These are phyloP conservation scores for Crithidia thermophila DNA, from an alignment of 208 protist genomes.

Conservation along the genomic window DNA sequence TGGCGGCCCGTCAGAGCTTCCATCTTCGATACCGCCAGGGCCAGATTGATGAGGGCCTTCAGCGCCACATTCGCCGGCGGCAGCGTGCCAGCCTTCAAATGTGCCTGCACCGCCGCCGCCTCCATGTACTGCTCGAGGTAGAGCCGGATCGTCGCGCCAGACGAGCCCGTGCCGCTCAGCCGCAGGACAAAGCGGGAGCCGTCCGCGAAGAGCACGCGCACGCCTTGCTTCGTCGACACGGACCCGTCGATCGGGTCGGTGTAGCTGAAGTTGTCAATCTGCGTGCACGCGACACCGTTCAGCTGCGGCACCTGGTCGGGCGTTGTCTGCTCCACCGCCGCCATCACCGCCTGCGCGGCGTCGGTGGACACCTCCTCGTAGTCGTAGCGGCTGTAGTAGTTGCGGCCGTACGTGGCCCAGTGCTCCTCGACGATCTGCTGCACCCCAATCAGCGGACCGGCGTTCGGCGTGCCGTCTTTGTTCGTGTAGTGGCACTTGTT, in stretches of 20 bases:
- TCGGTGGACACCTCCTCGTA: slow-evolving; percentile 95
- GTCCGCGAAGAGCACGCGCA: slow-evolving; percentile 95
- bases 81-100: slow-evolving; percentile 48
- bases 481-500: slow-evolving; percentile 28
- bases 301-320: slow-evolving; percentile 49
- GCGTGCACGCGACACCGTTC: slow-evolving; percentile 44
- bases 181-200: slow-evolving; percentile 97
- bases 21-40: slow-evolving; percentile 86
- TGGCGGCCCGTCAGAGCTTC: slow-evolving; percentile 89
- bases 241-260: slow-evolving; percentile 95
- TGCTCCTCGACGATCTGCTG: slow-evolving; percentile 93
- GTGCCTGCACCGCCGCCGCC: slow-evolving; percentile 38
- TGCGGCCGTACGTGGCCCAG: slow-evolving; percentile 96
- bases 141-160: slow-evolving; percentile 96
- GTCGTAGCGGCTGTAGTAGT: slow-evolving; percentile 98
- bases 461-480: slow-evolving; percentile 31
- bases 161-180: slow-evolving; percentile 95
- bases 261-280: slow-evolving; percentile 97
- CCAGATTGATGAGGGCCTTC: slow-evolving; percentile 84
- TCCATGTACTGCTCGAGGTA: slow-evolving; percentile 97
- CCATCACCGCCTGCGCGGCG: slow-evolving; percentile 89
- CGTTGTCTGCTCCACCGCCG: slow-evolving; percentile 34
- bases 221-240: slow-evolving; percentile 90
- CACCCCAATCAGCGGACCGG: slow-evolving; percentile 87
- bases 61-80: slow-evolving; percentile 65